These are phyloP conservation scores for Dendrothele bispora DNA, from an alignment of 768 basidiomycete genomes.

Conservation along the genomic window DNA sequence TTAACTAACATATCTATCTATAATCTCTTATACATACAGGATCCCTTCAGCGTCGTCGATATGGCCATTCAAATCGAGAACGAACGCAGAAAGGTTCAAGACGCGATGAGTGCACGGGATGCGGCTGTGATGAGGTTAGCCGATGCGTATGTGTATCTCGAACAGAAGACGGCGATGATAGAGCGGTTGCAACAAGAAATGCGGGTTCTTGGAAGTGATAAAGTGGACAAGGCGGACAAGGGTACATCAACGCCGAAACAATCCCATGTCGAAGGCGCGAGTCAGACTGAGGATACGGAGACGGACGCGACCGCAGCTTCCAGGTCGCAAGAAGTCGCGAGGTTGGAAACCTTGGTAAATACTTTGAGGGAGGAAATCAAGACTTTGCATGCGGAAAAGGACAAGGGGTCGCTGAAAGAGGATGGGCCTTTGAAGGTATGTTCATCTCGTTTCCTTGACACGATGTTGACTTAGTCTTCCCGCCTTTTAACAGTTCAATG, in stretches of 20 bases:
- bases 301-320: too few species aligned
- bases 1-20: not conserved
- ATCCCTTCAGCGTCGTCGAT: conserved; percentile 48
- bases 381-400: conserved; percentile 25
- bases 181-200: conserved; percentile 45
- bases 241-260: conserved; percentile 19
- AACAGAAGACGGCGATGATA: conserved; percentile 57
- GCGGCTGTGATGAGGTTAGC: conserved; percentile 56
- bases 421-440: conserved; percentile 26
- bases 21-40: conserved; percentile 24
- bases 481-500: not conserved
- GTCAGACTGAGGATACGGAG: conserved; percentile 14
- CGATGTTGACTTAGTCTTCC: not conserved
- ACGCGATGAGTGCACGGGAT: conserved; percentile 66
- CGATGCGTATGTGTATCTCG: conserved; percentile 58
- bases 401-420: conserved; percentile 37
- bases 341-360: conserved; percentile 37
- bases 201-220: conserved; percentile 15
- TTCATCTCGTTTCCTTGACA: conserved; percentile 15
- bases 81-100: conserved; percentile 50
- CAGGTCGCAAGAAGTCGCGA: conserved; percentile 34
- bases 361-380: conserved; percentile 37
- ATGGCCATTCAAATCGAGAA: conserved; percentile 55
- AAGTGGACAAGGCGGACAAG: conserved; percentile 10
- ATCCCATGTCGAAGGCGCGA: conserved; percentile 9